Conservation (phyloP, 495 filamentous ascomycete species). For the Lophium mytilinum region DNA sequence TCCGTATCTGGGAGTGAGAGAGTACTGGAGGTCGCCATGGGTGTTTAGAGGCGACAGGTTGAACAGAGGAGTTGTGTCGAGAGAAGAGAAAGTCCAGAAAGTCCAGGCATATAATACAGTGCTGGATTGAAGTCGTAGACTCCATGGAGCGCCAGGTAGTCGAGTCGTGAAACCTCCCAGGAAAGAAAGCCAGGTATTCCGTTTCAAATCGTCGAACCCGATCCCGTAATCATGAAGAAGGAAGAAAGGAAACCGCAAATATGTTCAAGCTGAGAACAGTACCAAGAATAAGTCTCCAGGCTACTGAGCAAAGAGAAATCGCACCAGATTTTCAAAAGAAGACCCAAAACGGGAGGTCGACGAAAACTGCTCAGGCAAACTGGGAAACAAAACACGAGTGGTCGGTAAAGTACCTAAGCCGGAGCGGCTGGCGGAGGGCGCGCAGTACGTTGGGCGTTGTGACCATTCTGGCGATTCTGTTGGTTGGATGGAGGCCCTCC, state of each 20-base stretch:
- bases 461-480: slow-evolving; percentile 20
- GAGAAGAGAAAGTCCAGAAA: slow-evolving; percentile 8
- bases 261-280: slow-evolving; percentile 17
- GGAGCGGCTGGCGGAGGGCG: slow-evolving; percentile 17
- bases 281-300: slow-evolving; percentile 12
- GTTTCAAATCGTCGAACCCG: slow-evolving; percentile 22
- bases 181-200: slow-evolving; percentile 24
- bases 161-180: slow-evolving; percentile 22
- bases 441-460: slow-evolving; percentile 17
- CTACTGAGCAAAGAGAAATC: slow-evolving; percentile 22
- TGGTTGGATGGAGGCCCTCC: slow-evolving; percentile 13
- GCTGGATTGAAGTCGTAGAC: slow-evolving; percentile 17
- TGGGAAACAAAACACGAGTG: neutral
- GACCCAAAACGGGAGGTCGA: slow-evolving; percentile 6
- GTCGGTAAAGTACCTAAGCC: slow-evolving; percentile 5
- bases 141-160: slow-evolving; percentile 18
- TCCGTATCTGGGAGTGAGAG: neutral
- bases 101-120: slow-evolving; percentile 25
- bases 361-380: slow-evolving; percentile 22
- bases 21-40: slow-evolving; percentile 1
- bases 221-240: slow-evolving; percentile 17
- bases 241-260: slow-evolving; percentile 12
- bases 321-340: slow-evolving; percentile 12
- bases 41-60: neutral
- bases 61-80: slow-evolving; percentile 1